Evolutionary conservation across 2,329 filamentous ascomycete genomes (phyloP).

Genomic region (Fusarium lateritium): DNA sequence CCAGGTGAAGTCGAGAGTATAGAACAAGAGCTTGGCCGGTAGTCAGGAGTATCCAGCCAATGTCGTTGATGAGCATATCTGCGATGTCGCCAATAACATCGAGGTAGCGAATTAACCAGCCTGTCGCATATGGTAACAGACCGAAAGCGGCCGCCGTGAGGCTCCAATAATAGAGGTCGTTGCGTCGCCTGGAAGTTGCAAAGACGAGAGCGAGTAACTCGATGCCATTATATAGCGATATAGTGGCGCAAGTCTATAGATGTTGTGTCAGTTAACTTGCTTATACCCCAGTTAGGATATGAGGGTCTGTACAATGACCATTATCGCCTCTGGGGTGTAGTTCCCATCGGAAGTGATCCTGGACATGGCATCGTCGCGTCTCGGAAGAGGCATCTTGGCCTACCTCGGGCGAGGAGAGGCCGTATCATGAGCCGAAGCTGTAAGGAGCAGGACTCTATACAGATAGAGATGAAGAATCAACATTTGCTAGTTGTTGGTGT

Average conservation of each 20-base stretch:
- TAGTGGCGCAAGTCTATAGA: constrained; percentile 26
- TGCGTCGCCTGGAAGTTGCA: constrained; percentile 32
- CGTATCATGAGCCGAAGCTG: constrained; percentile 23
- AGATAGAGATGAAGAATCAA: constrained; percentile 8
- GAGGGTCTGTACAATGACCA: constrained; percentile 37
- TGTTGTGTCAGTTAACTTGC: constrained; percentile 1
- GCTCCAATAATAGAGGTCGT: constrained; percentile 38
- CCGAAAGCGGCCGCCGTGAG: constrained; percentile 28
- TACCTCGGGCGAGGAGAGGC: constrained; percentile 8
- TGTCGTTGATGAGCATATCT: constrained; percentile 22
- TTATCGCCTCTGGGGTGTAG: constrained; percentile 34
- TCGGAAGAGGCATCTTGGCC: constrained; percentile 28
- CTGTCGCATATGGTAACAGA: constrained; percentile 31
- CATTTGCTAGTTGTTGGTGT: not conserved
- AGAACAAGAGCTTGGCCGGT: constrained; percentile 40
- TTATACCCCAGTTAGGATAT: not conserved
- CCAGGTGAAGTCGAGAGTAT: constrained; percentile 37
- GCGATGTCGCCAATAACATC: constrained; percentile 22
- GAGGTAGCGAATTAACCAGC: constrained; percentile 34
- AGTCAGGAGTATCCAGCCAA: constrained; percentile 39
- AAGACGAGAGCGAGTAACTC: constrained; percentile 38
- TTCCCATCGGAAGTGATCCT: constrained; percentile 8
- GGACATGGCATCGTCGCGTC: constrained; percentile 19
- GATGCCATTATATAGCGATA: constrained; percentile 38
- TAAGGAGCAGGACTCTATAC: not conserved